Evolutionary conservation across 2,329 filamentous ascomycete genomes (phyloP).

Genomic region (Shiraia bambusicola): DNA sequence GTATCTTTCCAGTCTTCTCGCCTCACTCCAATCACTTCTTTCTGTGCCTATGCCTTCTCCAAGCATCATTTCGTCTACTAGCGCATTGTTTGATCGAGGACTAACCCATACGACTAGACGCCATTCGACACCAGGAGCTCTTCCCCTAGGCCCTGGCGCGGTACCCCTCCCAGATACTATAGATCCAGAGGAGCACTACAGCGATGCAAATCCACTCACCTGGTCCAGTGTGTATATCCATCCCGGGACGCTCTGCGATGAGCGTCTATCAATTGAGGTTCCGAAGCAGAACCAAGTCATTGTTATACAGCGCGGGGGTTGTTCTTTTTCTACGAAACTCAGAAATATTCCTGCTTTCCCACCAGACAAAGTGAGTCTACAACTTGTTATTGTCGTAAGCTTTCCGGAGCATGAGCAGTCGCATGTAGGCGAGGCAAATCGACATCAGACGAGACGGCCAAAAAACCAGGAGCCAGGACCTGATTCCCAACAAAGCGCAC

Average conservation of each 20-base stretch:
- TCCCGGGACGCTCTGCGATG: conserved; percentile 65
- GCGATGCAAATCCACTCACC: conserved; percentile 51
- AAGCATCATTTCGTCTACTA: conserved; percentile 7
- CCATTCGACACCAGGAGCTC: conserved; percentile 45
- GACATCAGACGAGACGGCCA: conserved; percentile 1
- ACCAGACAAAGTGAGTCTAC: conserved; percentile 62
- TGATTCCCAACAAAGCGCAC: background rate
- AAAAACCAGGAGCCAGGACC: conserved; percentile 2
- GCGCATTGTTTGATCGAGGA: background rate
- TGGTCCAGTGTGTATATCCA: conserved; percentile 73
- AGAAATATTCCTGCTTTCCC: conserved; percentile 78
- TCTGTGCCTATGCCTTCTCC: conserved; percentile 24
- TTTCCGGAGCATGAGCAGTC: conserved; percentile 53
- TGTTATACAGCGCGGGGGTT: conserved; percentile 77
- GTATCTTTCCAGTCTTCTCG: conserved; percentile 39
- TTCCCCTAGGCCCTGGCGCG: conserved; percentile 63
- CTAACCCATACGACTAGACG: conserved; percentile 10
- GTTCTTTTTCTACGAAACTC: conserved; percentile 81
- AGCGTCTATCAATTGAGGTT: conserved; percentile 55
- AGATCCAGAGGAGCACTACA: conserved; percentile 39
- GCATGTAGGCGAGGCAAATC: background rate
- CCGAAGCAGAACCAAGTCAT: conserved; percentile 70
- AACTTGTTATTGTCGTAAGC: conserved; percentile 78
- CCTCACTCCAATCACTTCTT: conserved; percentile 40
- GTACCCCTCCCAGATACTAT: conserved; percentile 67